These are phyloP conservation scores for Carnegiea gigantea DNA, from an alignment of 179 eudicot species.

Conservation along the genomic window DNA sequence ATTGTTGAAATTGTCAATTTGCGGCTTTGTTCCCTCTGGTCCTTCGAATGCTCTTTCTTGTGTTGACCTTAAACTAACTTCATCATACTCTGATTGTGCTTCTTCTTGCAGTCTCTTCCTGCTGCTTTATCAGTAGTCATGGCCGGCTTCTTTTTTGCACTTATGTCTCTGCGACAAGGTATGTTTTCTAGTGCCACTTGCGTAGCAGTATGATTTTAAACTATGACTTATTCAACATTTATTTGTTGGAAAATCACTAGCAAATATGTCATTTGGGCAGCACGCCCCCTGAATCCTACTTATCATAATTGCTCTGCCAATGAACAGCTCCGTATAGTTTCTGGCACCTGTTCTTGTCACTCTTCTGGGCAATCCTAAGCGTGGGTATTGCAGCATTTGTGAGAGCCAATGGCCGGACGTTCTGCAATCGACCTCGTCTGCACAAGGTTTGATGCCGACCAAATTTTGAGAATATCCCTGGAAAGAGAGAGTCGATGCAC, in stretches of 20 bases:
- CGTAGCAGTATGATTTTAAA: background rate
- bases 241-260: too few species aligned
- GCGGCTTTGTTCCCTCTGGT: background rate
- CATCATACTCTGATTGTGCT: slow-evolving; percentile 10
- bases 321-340: slow-evolving; percentile 57
- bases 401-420: slow-evolving; percentile 76
- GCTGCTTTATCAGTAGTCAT: slow-evolving; percentile 55
- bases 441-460: slow-evolving; percentile 36
- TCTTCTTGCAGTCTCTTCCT: slow-evolving; percentile 72
- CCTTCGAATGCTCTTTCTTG: background rate
- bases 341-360: slow-evolving; percentile 63
- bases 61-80: background rate
- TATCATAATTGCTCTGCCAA: slow-evolving; percentile 15
- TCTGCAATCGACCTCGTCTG: slow-evolving; percentile 93
- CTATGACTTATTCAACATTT: too few species aligned
- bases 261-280: background rate
- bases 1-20: background rate
- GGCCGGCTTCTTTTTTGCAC: slow-evolving; percentile 57
- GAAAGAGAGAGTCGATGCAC: background rate
- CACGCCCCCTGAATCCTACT: background rate
- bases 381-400: slow-evolving; percentile 64
- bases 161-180: slow-evolving; percentile 77
- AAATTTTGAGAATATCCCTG: background rate
- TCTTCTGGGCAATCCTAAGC: slow-evolving; percentile 83
- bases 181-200: slow-evolving; percentile 17